Evolutionary conservation across 2,329 filamentous ascomycete species (phyloP), one percentile per base, ranked within the genome.

Genomic region (Pseudocercospora crystallina): DNA sequence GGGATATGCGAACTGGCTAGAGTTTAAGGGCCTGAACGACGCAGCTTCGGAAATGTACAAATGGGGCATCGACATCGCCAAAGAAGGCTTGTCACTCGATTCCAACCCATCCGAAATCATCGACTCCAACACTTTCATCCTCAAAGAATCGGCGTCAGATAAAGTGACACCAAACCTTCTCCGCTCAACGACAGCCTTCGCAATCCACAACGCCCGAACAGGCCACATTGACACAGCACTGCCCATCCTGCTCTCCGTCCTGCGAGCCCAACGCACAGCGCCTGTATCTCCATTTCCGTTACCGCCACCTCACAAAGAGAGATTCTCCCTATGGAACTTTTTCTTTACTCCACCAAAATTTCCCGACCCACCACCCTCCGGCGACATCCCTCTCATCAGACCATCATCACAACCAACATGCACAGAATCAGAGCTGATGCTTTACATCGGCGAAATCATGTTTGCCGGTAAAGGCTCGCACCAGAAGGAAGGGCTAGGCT

Each of bases 391-490:
- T 0, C 83, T 91, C 0, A 71, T 78, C 49, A 85, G 89, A 40
- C 75, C 79, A 26, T 49, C 53, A 2, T 83, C 88, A 5, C 56
- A 59, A 20, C 61, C 64, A 58, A 79, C 81, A 33, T 96, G 91
- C 69, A 86, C 94, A 59, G 91, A 96, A 70, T 90, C 90, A 2
- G 89, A 83, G 0, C 73, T 96, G 11, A 90, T 90, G 77, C 80
- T 90, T 17, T 94, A 96, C 70, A 92, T 97, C 56, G 92, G 92
- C 51, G 92, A 97, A 73, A 95, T 97, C 44, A 79, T 97, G 30
- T 96, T 87, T 69, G 82, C 89, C 0, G 20, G 81, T 80, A 4
- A 79, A 80, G 2, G 72, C 75, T 54, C 8, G 58, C 66, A 41
- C 30, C 42, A 33, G 8, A 13, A 74, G 69, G 85, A 87, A 54